Percentiles rank a stretch among this genome's conserved stretches.
These are phyloP conservation scores for Colletotrichum sp. DNA, from an alignment of 2,329 filamentous ascomycete genomes.

Conservation along the genomic window DNA sequence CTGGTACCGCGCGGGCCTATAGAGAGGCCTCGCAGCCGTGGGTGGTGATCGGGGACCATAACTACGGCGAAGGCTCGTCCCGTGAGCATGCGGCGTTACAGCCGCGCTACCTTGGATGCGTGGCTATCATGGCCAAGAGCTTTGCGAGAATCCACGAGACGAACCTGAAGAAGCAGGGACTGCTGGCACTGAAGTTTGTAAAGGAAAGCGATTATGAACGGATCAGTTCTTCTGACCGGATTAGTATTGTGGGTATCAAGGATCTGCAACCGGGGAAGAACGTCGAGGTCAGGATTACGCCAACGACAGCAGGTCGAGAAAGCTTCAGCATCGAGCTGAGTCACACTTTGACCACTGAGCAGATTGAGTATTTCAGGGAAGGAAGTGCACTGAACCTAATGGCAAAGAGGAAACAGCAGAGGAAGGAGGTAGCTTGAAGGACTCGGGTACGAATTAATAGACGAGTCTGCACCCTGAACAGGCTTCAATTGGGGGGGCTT, in stretches of 20 bases:
- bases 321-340: neutral
- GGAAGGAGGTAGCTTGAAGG: too few species aligned
- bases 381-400: neutral
- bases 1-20: constrained; percentile 76
- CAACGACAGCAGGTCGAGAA: neutral
- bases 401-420: neutral
- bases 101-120: constrained; percentile 81
- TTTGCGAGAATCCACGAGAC: constrained; percentile 93
- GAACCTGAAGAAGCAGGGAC: constrained; percentile 84
- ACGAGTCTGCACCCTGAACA: too few species aligned
- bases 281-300: neutral
- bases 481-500: neutral
- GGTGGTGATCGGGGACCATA: constrained; percentile 31
- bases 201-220: neutral
- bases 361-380: neutral
- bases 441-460: too few species aligned
- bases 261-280: neutral
- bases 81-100: constrained; percentile 87
- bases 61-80: constrained; percentile 84
- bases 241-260: neutral
- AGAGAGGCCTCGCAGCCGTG: constrained; percentile 47
- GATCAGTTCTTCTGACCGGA: neutral
- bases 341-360: neutral
- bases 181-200: constrained; percentile 61
- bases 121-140: constrained; percentile 79